Conservation (phyloP, 1,284 basidiomycete genomes). For the Termitomyces sp. region DNA sequence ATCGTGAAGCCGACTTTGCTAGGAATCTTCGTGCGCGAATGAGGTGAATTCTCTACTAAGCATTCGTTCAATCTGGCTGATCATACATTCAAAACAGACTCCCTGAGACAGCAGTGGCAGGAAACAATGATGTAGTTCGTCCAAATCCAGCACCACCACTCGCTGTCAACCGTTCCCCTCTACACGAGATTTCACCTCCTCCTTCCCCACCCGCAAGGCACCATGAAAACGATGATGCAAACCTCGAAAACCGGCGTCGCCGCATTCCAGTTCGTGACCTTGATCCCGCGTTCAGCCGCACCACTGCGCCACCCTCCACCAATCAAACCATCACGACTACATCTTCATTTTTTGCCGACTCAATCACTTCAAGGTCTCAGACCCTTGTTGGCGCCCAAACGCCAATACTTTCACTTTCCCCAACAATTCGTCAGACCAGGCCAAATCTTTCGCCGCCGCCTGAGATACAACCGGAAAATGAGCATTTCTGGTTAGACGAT, state of each 20-base stretch:
- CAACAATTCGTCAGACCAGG: slow-evolving; percentile 11
- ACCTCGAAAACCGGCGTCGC: slow-evolving; percentile 36
- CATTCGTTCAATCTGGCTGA: background rate
- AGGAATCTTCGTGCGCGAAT: slow-evolving; percentile 51
- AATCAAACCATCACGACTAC: slow-evolving; percentile 4
- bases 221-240: slow-evolving; percentile 36
- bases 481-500: slow-evolving; percentile 15
- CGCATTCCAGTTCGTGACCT: slow-evolving; percentile 22
- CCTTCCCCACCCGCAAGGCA: slow-evolving; percentile 23
- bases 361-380: slow-evolving; percentile 3
- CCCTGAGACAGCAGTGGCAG: slow-evolving; percentile 19
- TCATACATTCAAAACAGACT: slow-evolving; percentile 16
- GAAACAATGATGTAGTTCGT: slow-evolving; percentile 4
- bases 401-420: slow-evolving; percentile 11
- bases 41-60: slow-evolving; percentile 41
- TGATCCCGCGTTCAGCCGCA: slow-evolving; percentile 7
- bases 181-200: slow-evolving; percentile 39
- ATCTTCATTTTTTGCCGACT: slow-evolving; percentile 16
- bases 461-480: slow-evolving; percentile 11
- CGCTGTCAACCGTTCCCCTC: slow-evolving; percentile 30
- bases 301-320: slow-evolving; percentile 3
- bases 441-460: slow-evolving; percentile 9
- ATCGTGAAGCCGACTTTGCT: slow-evolving; percentile 50
- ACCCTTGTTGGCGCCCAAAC: slow-evolving; percentile 3
- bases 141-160: slow-evolving; percentile 8